Conservation (phyloP, 352 stramenopile genomes). For the Paralagenidium karlingii region DNA sequence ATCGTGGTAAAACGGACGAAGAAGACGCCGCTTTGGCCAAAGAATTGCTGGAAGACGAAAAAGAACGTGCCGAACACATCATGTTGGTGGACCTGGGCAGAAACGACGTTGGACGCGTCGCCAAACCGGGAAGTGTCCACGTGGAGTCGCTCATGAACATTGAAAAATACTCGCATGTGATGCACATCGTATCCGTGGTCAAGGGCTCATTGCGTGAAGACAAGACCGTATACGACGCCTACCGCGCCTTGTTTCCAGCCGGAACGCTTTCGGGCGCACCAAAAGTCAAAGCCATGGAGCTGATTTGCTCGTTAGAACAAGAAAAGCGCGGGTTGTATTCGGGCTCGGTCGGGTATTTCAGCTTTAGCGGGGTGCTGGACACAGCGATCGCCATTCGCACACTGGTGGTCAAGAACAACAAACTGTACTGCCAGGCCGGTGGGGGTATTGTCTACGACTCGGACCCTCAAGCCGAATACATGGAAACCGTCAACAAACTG, state of each 20-base stretch:
- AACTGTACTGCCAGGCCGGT: constrained; percentile 75
- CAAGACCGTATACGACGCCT: constrained; percentile 82
- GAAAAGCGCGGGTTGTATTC: constrained; percentile 78
- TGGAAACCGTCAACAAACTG: constrained; percentile 85
- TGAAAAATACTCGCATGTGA: constrained; percentile 87
- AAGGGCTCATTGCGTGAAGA: constrained; percentile 69
- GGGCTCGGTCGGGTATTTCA: constrained; percentile 81
- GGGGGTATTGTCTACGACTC: constrained; percentile 86
- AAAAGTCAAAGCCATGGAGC: constrained; percentile 84
- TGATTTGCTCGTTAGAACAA: constrained; percentile 75
- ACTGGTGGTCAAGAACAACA: constrained; percentile 67
- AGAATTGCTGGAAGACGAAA: constrained; percentile 77
- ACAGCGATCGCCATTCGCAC: constrained; percentile 84
- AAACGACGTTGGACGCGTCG: constrained; percentile 83
- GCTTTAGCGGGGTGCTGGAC: constrained; percentile 77
- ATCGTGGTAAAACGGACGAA: constrained; percentile 69
- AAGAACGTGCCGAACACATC: constrained; percentile 86
- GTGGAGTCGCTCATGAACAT: constrained; percentile 85
- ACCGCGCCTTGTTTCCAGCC: constrained; percentile 79
- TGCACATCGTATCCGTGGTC: constrained; percentile 86
- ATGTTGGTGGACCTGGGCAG: constrained; percentile 87
- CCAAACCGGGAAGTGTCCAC: constrained; percentile 60
- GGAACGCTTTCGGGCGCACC: constrained; percentile 80
- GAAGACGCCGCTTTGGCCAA: constrained; percentile 71
- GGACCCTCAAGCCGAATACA: constrained; percentile 74